Percentiles rank a stretch among this genome's conserved stretches.
phyloP scores from a whole-genome alignment of 352 stramenopile species.

The Achlya hypogyna region DNA sequence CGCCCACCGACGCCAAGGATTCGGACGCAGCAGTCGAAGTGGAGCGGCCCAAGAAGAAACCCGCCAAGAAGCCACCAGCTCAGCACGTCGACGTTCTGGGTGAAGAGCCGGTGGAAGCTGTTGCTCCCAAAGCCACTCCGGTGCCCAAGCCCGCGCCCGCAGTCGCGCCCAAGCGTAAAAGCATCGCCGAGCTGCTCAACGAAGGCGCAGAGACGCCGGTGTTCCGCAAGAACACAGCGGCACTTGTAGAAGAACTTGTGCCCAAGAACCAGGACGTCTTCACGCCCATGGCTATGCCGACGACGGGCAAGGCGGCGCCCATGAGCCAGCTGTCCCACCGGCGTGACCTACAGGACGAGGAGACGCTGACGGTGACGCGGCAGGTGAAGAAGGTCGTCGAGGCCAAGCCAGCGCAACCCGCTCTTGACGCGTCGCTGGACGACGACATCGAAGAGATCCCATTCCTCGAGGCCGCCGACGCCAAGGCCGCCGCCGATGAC shows the following conservation, averaged over 20 bases:
- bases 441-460: slow-evolving; percentile 67
- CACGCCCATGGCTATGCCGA: slow-evolving; percentile 4
- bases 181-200: slow-evolving; percentile 61
- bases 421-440: slow-evolving; percentile 53
- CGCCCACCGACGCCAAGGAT: background rate
- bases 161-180: slow-evolving; percentile 35
- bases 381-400: slow-evolving; percentile 45
- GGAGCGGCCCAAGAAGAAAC: background rate
- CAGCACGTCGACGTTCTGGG: background rate
- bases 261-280: background rate
- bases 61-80: background rate
- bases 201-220: slow-evolving; percentile 41
- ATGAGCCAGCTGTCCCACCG: slow-evolving; percentile 41
- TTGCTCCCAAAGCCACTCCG: background rate
- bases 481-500: slow-evolving; percentile 26
- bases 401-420: slow-evolving; percentile 12
- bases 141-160: background rate
- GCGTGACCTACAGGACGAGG: slow-evolving; percentile 54
- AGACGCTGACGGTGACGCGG: slow-evolving; percentile 32
- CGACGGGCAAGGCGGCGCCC: slow-evolving; percentile 40
- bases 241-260: slow-evolving; percentile 9
- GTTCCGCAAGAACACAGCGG: slow-evolving; percentile 18
- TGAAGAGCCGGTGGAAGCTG: background rate
- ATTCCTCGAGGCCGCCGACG: slow-evolving; percentile 49
- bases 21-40: background rate